A percentile compares a stretch with the other conserved stretches of the same genome.
These are phyloP conservation scores for Juncus effusus DNA, from an alignment of 176 grass and related monocot species.

Conservation along the genomic window DNA sequence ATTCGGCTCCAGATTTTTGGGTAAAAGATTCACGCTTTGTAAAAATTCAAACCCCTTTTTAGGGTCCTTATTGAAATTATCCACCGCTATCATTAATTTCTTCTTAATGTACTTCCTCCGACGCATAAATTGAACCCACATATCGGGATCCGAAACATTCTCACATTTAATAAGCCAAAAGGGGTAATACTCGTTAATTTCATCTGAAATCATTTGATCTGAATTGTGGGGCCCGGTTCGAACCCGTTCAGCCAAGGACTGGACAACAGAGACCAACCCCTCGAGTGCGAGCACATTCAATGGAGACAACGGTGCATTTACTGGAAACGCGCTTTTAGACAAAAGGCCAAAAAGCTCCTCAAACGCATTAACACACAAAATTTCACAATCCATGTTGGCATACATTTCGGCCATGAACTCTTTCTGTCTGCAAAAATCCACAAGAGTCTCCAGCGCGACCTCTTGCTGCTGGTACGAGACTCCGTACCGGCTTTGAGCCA, in stretches of 20 bases:
- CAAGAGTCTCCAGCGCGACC: slow-evolving; percentile 84
- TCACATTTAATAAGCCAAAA: slow-evolving; percentile 82
- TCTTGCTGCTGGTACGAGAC: slow-evolving; percentile 96
- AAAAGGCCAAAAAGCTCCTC: slow-evolving; percentile 93
- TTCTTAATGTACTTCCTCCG: slow-evolving; percentile 81
- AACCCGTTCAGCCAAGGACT: slow-evolving; percentile 70
- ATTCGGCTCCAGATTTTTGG: slow-evolving; percentile 80
- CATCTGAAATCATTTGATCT: slow-evolving; percentile 39
- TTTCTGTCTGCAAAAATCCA: slow-evolving; percentile 95
- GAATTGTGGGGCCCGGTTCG: slow-evolving; percentile 44
- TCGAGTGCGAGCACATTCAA: slow-evolving; percentile 87
- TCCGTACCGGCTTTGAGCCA: slow-evolving; percentile 76
- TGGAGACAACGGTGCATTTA: slow-evolving; percentile 79
- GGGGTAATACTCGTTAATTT: slow-evolving; percentile 80
- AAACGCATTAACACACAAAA: slow-evolving; percentile 85
- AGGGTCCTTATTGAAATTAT: slow-evolving; percentile 88
- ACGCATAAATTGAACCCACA: slow-evolving; percentile 85
- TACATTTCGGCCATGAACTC: slow-evolving; percentile 99
- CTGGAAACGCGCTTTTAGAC: slow-evolving; percentile 88
- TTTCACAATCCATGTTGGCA: slow-evolving; percentile 94
- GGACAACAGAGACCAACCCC: slow-evolving; percentile 73
- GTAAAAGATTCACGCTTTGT: slow-evolving; percentile 83
- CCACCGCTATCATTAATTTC: slow-evolving; percentile 73
- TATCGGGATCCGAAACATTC: slow-evolving; percentile 55
- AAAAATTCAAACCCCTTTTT: slow-evolving; percentile 94